Evolutionary conservation across 208 protist genomes (phyloP).

Genomic region (Naegleria gruberi): DNA sequence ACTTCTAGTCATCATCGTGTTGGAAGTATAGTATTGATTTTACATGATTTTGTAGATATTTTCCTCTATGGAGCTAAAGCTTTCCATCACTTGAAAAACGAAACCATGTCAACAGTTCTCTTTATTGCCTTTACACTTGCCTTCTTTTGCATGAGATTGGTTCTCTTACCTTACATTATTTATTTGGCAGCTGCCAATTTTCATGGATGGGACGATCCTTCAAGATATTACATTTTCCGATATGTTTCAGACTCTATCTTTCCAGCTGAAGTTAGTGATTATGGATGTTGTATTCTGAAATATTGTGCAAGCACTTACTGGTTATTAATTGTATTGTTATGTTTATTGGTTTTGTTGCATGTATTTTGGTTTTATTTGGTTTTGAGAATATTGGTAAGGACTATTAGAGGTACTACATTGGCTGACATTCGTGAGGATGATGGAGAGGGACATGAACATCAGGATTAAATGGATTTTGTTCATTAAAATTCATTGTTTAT

Average conservation of each 20-base stretch:
- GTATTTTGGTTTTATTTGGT: neutral
- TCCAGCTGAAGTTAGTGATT: neutral
- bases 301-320: neutral
- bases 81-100: neutral
- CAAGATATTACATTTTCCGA: neutral
- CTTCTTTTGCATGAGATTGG: neutral
- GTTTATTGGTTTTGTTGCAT: neutral
- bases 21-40: neutral
- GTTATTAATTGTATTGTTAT: neutral
- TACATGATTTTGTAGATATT: slow-evolving; percentile 4
- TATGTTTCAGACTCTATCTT: neutral
- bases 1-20: neutral
- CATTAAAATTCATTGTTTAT: too few relatives aligned
- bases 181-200: neutral
- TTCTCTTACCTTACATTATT: neutral
- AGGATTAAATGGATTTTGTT: neutral
- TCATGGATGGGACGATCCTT: neutral
- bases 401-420: neutral
- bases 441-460: neutral
- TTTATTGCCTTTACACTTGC: neutral
- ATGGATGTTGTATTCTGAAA: neutral
- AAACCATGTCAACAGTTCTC: neutral
- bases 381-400: neutral
- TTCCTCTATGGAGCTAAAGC: neutral
- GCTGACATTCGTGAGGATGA: neutral